Conservation (phyloP, 305 asterid species). For the Fraxinus floribunda region DNA sequence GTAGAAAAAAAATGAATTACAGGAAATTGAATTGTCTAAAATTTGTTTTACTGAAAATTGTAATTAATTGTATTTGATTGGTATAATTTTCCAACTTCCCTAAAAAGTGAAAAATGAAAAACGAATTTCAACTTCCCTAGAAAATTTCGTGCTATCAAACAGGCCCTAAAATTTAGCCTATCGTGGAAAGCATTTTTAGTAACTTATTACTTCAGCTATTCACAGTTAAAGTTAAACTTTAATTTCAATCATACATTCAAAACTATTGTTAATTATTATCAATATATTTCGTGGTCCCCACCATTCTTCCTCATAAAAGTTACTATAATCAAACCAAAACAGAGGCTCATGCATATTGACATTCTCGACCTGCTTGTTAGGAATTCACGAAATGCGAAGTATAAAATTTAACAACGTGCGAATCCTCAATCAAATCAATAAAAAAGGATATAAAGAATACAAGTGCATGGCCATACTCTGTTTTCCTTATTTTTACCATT, state of each 20-base stretch:
- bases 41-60: too few species aligned
- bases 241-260: not conserved
- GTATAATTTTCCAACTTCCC: too few species aligned
- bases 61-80: too few species aligned
- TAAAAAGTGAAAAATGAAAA: too few species aligned
- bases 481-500: not conserved
- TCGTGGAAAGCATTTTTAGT: not conserved
- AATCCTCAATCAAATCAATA: not conserved
- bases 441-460: not conserved
- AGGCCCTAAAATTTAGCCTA: not conserved
- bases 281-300: not conserved
- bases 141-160: too few species aligned
- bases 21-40: too few species aligned
- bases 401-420: not conserved
- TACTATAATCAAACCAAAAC: not conserved
- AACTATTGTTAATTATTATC: not conserved
- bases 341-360: not conserved
- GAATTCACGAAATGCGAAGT: not conserved
- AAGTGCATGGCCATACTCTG: not conserved
- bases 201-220: not conserved
- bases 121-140: too few species aligned
- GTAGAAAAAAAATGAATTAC: too few species aligned
- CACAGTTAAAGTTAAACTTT: not conserved
- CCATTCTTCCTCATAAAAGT: not conserved
- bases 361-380: not conserved